Percentiles rank a stretch among this genome's conserved stretches.
Evolutionary conservation across 192 early-diverging fungal species (phyloP).

Genomic region (Backusella macrospora): DNA sequence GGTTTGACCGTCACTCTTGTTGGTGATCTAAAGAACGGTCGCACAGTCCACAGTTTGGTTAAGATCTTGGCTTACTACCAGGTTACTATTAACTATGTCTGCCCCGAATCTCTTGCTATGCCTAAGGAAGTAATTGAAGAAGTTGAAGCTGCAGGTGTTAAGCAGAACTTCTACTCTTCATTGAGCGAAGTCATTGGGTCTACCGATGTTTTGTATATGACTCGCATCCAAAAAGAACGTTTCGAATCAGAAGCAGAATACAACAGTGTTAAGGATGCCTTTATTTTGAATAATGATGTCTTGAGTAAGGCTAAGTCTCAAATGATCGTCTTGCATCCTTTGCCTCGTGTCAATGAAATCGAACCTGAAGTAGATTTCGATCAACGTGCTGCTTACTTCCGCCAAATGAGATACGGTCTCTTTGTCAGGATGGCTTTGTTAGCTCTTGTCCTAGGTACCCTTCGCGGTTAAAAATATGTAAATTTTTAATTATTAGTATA

Average conservation of each 20-base stretch:
- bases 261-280: constrained; percentile 72
- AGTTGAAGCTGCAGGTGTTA: constrained; percentile 62
- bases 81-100: constrained; percentile 93
- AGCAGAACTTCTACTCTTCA: constrained; percentile 68
- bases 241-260: constrained; percentile 82
- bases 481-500: not conserved
- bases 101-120: constrained; percentile 79
- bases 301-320: constrained; percentile 88
- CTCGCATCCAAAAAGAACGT: constrained; percentile 95
- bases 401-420: constrained; percentile 97
- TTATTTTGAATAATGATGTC: constrained; percentile 85
- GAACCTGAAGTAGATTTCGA: constrained; percentile 98
- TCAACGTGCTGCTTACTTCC: constrained; percentile 95
- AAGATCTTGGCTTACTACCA: constrained; percentile 87
- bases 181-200: constrained; percentile 80
- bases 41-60: constrained; percentile 96
- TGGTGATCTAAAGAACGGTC: constrained; percentile 96
- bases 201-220: constrained; percentile 97
- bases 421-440: constrained; percentile 98
- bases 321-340: constrained; percentile 99
- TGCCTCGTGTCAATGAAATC: constrained; percentile 94
- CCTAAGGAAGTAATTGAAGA: constrained; percentile 82
- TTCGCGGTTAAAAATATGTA: constrained; percentile 26
- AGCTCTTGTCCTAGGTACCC: constrained; percentile 71
- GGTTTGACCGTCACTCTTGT: constrained; percentile 94